phyloP scores from a whole-genome alignment of 768 basidiomycete genomes.

The Russula virescens region DNA sequence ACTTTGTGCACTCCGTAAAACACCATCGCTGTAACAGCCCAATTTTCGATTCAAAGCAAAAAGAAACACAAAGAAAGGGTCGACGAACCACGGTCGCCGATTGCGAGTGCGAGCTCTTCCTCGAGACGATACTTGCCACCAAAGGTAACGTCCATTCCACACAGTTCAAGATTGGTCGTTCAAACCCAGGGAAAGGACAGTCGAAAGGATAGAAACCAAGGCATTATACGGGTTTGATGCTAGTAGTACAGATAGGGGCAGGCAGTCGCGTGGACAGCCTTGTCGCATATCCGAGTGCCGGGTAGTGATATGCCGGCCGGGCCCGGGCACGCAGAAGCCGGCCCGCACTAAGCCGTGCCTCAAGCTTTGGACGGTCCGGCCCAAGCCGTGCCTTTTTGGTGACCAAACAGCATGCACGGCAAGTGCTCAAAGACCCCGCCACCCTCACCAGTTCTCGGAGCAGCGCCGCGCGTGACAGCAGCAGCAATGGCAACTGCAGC shows the following conservation, averaged over 20 bases:
- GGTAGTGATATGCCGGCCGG: no score
- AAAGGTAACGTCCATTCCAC: slow-evolving; percentile 41
- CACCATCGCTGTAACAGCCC: slow-evolving; percentile 50
- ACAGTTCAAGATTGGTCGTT: not conserved
- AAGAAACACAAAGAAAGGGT: not conserved
- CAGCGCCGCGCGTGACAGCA: no score
- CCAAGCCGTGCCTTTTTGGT: no score
- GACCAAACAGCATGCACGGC: no score
- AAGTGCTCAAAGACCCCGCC: no score
- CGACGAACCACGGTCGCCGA: slow-evolving; percentile 66
- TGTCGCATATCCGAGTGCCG: no score
- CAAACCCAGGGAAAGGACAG: not conserved
- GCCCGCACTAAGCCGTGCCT: no score
- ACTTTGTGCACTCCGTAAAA: slow-evolving; percentile 74
- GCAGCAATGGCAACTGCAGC: no score
- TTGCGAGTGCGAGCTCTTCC: slow-evolving; percentile 76
- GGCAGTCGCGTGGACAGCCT: no score
- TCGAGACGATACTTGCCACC: slow-evolving; percentile 75
- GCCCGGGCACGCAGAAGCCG: no score
- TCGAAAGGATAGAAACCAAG: not conserved
- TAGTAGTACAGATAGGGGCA: slow-evolving; percentile 9
- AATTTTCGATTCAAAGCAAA: not conserved
- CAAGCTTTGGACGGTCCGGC: no score
- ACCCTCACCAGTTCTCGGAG: no score
- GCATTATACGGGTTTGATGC: slow-evolving; percentile 4